Evolutionary conservation across 2,329 filamentous ascomycete species (phyloP).

Genomic region (Nothomitra cinnamomea): DNA sequence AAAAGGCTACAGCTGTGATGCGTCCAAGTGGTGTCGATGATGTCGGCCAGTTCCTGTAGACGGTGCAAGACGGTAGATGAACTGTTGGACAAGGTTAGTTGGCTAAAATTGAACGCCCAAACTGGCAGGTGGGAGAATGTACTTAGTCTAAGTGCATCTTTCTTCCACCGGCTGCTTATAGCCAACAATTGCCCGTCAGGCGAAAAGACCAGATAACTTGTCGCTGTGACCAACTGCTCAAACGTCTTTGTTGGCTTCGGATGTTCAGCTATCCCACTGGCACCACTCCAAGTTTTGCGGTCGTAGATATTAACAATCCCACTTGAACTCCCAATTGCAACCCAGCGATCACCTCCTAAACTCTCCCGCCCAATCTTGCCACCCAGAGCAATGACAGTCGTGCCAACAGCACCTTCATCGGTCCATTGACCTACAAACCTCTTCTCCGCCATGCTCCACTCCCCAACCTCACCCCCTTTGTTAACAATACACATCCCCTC

Average conservation of each 20-base stretch:
- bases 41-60: constrained; percentile 96
- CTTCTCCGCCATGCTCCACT: constrained; percentile 57
- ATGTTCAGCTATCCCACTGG: constrained; percentile 39
- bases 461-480: constrained; percentile 76
- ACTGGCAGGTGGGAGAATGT: constrained; percentile 10
- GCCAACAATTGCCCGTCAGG: constrained; percentile 79
- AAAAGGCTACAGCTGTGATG: constrained; percentile 58
- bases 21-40: constrained; percentile 73
- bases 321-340: constrained; percentile 69
- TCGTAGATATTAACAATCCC: constrained; percentile 94
- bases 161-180: constrained; percentile 75
- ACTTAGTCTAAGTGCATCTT: constrained; percentile 63
- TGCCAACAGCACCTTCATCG: constrained; percentile 78
- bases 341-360: constrained; percentile 70
- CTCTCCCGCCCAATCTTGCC: constrained; percentile 35
- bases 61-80: constrained; percentile 79
- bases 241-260: constrained; percentile 59
- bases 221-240: constrained; percentile 76
- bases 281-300: constrained; percentile 42
- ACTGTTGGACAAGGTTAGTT: constrained; percentile 26
- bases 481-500: constrained; percentile 68
- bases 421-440: constrained; percentile 69
- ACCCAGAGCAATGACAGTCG: constrained; percentile 66
- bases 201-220: constrained; percentile 64
- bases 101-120: too few relatives aligned